Base-by-base conservation (phyloP, 345 rosid genomes). In the Sisymbrium irio region DNA sequence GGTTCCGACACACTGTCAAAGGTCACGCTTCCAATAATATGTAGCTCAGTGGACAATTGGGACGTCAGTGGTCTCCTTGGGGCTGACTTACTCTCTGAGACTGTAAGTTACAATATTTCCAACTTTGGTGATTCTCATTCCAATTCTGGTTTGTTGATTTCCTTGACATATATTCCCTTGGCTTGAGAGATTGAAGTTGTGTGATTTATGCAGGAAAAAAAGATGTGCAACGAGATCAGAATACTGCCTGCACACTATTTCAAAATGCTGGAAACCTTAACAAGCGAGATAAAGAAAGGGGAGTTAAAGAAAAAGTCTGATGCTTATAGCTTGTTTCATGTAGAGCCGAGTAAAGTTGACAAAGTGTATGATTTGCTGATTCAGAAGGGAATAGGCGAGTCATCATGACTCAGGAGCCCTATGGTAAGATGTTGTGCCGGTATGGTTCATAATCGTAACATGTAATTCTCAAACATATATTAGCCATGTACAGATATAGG, bases 181-280 rank as follows among this genome's bases (percentile, higher is more conserved):
- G 41, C n/a, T 46, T 55, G 11, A 44, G 75, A 42, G 51, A 46
- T 41, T 57, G 25, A 64, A 71, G 50, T 40, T 67, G 47, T 42
- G 67, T 53, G 30, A 53, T 19, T 44, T 42, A 11, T 65, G 84
- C 84, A 95, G 97, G 99, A 95, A 82, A 87, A 81, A 63, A 77
- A 19, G 35, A 86, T 92, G 37, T 95, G 99, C 53, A 40, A 78
- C 7, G 97, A 92, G 79, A 81, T 78, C 49, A 86, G 90, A 79
- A 75, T 89, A 70, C 80, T 92, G n/a, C 99, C 97, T 7, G 62
- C 88, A 4, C 97, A 95, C 65, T 95, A 95, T 78, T 87, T 95
- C 42, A 86, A 82, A 40, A 90, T 95, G 93, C 73, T 88, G 64
- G 89, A 92, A 61, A 80, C 71, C 18, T 75, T 95, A 79, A 84